Evolutionary conservation across 768 basidiomycete species (phyloP).

Genomic region (Phaeotremella fagi): DNA sequence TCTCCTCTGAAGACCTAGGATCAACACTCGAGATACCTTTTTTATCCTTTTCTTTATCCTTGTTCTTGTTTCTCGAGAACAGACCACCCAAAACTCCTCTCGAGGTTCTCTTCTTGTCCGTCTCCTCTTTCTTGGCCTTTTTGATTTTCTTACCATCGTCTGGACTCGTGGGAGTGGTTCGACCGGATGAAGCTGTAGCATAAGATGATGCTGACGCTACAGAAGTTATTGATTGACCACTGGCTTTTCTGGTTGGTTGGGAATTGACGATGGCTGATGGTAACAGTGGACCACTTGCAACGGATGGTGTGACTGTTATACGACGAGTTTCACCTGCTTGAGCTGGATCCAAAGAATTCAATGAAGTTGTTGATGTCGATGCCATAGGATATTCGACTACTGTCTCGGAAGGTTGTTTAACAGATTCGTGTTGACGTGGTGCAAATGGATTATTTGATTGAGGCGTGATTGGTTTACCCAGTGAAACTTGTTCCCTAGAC

Average conservation of each 20-base stretch:
- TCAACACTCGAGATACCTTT: slow-evolving; percentile 54
- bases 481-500: slow-evolving; percentile 10
- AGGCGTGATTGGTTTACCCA: slow-evolving; percentile 40
- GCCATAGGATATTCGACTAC: slow-evolving; percentile 54
- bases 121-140: slow-evolving; percentile 44
- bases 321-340: slow-evolving; percentile 70
- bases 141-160: slow-evolving; percentile 55
- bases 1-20: slow-evolving; percentile 40
- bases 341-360: slow-evolving; percentile 58
- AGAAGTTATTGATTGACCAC: slow-evolving; percentile 55
- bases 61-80: slow-evolving; percentile 56
- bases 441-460: slow-evolving; percentile 41
- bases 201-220: slow-evolving; percentile 26
- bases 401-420: background rate
- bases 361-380: slow-evolving; percentile 42
- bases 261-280: slow-evolving; percentile 24
- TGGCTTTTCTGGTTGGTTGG: slow-evolving; percentile 50
- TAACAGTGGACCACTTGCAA: slow-evolving; percentile 51
- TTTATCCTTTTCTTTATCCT: slow-evolving; percentile 61
- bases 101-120: slow-evolving; percentile 54
- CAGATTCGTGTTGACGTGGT: slow-evolving; percentile 2
- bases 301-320: slow-evolving; percentile 69
- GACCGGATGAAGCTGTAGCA: background rate
- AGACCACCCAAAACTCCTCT: slow-evolving; percentile 69
- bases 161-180: slow-evolving; percentile 28